Evolutionary conservation across 2,329 filamentous ascomycete genomes (phyloP).

Genomic region (Arthrocladium fulminans): DNA sequence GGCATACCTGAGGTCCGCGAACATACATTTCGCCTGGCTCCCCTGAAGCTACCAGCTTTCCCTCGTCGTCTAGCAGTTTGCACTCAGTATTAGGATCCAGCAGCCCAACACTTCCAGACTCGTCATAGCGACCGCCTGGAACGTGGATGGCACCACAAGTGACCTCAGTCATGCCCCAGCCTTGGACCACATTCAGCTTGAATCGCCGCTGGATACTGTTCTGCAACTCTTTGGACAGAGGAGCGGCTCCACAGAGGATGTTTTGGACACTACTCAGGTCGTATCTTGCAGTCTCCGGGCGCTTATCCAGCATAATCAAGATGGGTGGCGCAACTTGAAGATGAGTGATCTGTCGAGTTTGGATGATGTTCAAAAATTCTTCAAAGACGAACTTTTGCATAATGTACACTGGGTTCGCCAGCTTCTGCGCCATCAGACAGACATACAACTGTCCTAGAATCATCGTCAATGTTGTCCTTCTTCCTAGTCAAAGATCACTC

Average conservation of each 20-base stretch:
- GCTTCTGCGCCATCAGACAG: conserved; percentile 25
- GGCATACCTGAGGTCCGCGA: conserved; percentile 25
- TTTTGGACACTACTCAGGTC: conserved; percentile 44
- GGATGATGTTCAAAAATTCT: conserved; percentile 44
- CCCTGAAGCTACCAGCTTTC: conserved; percentile 40
- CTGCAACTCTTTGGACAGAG: conserved; percentile 36
- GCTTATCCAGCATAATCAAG: conserved; percentile 51
- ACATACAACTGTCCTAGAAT: conserved; percentile 4
- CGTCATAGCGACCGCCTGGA: conserved; percentile 32
- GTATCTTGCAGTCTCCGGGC: conserved; percentile 40
- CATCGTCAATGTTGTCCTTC: conserved; percentile 34
- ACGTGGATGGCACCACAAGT: conserved; percentile 35
- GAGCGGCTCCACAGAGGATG: conserved; percentile 47
- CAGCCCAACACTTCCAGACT: conserved; percentile 44
- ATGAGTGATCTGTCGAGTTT: conserved; percentile 46
- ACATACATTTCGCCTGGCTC: conserved; percentile 29
- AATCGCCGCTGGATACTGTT: conserved; percentile 40
- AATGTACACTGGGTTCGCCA: conserved; percentile 55
- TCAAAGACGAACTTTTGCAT: conserved; percentile 50
- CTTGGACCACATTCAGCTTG: conserved; percentile 39
- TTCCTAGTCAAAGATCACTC: conserved; percentile 23
- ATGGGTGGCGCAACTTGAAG: conserved; percentile 51
- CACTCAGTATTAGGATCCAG: conserved; percentile 47
- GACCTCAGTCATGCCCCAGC: conserved; percentile 56
- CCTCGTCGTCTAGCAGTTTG: conserved; percentile 47